phyloP scores from a whole-genome alignment of 441 rosid species.

The Gossypium davidsonii region DNA sequence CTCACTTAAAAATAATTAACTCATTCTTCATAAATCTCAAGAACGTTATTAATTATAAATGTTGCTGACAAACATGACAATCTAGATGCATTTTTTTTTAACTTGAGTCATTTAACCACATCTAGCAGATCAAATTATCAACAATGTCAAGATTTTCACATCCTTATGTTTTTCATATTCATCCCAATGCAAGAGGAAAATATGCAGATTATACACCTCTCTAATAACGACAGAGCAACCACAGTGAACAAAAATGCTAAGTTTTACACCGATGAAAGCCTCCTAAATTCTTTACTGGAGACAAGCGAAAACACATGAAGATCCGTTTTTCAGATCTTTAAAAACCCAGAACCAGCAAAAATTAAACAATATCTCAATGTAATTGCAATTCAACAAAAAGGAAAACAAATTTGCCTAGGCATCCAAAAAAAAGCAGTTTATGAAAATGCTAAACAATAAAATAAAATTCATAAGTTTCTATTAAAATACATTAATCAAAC shows the following conservation, averaged over 20 bases:
- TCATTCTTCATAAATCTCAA: not conserved
- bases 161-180: not conserved
- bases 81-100: not conserved
- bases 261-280: not conserved
- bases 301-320: not conserved
- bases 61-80: not conserved
- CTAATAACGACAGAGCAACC: not conserved
- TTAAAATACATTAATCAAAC: constrained; percentile 1
- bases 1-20: not conserved
- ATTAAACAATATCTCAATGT: constrained; percentile 1
- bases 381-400: not conserved
- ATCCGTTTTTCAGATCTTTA: not conserved
- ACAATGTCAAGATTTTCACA: not conserved
- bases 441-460: not conserved
- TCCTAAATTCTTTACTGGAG: not conserved
- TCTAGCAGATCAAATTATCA: not conserved
- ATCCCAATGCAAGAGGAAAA: not conserved
- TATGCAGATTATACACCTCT: not conserved
- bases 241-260: not conserved
- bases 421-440: not conserved
- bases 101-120: not conserved
- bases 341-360: not conserved
- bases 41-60: not conserved
- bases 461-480: not conserved
- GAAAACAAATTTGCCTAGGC: not conserved